A percentile compares a stretch with the other conserved stretches of the same genome.
Evolutionary conservation across 73 alveolate species (phyloP).

Genomic region (Paramecium biaurelia): DNA sequence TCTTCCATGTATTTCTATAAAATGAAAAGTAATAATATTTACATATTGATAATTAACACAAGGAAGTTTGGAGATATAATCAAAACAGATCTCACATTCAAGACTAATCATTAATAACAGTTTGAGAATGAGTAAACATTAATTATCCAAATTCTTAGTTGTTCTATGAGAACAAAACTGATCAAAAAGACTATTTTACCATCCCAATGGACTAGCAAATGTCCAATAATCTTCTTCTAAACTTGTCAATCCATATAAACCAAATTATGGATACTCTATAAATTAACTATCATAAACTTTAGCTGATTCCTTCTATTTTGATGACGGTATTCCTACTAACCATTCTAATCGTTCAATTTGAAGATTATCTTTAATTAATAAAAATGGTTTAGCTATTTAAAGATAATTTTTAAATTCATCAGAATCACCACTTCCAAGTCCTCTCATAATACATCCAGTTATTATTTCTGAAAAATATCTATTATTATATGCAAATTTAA

Average conservation of each 20-base stretch:
- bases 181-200: not conserved
- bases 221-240: slow-evolving; percentile 31
- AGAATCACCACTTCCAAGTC: not conserved
- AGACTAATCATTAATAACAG: not conserved
- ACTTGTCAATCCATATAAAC: slow-evolving; percentile 1
- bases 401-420: slow-evolving; percentile 13
- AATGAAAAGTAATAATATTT: not conserved
- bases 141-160: not conserved
- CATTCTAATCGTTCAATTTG: slow-evolving; percentile 1
- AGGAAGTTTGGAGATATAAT: not conserved
- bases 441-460: slow-evolving; percentile 30
- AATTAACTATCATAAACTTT: not conserved
- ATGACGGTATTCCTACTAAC: slow-evolving; percentile 3
- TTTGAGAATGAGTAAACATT: slow-evolving; percentile 3
- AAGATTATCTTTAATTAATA: not conserved
- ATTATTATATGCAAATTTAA: slow-evolving; percentile 11
- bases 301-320: not conserved
- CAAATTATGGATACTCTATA: not conserved
- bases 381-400: not conserved
- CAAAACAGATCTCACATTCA: slow-evolving; percentile 14
- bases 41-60: slow-evolving; percentile 19
- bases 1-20: slow-evolving; percentile 31
- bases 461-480: slow-evolving; percentile 16
- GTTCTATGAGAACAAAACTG: not conserved
- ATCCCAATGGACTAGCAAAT: slow-evolving; percentile 9